Conservation (phyloP, 768 basidiomycete genomes). For the Lactarius sp. region DNA sequence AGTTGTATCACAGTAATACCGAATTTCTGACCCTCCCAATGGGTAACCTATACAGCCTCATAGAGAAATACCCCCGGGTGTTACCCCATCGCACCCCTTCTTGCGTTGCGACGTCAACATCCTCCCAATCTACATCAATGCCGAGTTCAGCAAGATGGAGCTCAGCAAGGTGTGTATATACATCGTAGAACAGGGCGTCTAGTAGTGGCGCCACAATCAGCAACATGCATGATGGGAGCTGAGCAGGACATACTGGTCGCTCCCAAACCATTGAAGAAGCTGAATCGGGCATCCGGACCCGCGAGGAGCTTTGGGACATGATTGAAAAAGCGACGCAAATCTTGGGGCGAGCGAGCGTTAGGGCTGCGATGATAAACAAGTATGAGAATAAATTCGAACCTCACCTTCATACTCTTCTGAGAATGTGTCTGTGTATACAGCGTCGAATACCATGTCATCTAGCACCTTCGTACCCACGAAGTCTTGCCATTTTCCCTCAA, state of each 20-base stretch:
- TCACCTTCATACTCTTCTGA: constrained; percentile 75
- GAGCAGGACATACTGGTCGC: constrained; percentile 65
- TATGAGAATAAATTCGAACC: constrained; percentile 9
- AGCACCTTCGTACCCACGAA: constrained; percentile 58
- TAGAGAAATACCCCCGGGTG: constrained; percentile 68
- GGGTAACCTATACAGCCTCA: constrained; percentile 72
- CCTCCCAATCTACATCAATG: constrained; percentile 72
- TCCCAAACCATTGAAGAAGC: constrained; percentile 96
- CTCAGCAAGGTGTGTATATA: constrained; percentile 81
- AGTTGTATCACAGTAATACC: constrained; percentile 22
- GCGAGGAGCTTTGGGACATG: constrained; percentile 70
- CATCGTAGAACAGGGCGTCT: constrained; percentile 89
- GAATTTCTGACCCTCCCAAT: constrained; percentile 34
- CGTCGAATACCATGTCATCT: constrained; percentile 69
- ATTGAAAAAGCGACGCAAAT: constrained; percentile 78
- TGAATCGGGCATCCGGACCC: constrained; percentile 72
- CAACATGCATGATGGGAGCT: background rate
- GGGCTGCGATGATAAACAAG: background rate
- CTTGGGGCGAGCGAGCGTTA: constrained; percentile 30
- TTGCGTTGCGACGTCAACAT: constrained; percentile 63
- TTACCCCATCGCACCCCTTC: constrained; percentile 68
- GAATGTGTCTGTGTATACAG: constrained; percentile 91
- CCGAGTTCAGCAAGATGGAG: constrained; percentile 82
- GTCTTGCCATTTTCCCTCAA: constrained; percentile 95
- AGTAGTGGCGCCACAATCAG: background rate